Conservation (phyloP, 805 yeast species). For the Wickerhamomyces tratensis region DNA sequence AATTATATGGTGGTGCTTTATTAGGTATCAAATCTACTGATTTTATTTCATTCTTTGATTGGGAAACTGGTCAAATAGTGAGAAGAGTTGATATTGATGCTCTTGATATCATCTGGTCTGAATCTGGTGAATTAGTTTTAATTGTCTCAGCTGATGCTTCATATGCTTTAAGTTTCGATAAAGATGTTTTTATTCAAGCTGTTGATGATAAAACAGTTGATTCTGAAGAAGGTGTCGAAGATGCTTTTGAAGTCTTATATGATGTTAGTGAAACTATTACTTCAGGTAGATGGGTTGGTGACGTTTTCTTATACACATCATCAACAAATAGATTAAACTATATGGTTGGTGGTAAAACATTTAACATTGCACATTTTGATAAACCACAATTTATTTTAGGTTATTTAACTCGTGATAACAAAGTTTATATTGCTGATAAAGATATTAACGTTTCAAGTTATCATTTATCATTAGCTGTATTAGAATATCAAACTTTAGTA, state of each 20-base stretch:
- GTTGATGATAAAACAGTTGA: slow-evolving; percentile 46
- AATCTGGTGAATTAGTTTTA: slow-evolving; percentile 81
- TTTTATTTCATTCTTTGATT: slow-evolving; percentile 81
- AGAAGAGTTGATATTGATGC: slow-evolving; percentile 87
- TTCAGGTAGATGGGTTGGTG: slow-evolving; percentile 95
- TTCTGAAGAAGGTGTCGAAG: slow-evolving; percentile 84
- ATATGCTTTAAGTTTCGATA: slow-evolving; percentile 68
- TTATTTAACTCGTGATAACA: slow-evolving; percentile 83
- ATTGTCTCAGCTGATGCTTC: slow-evolving; percentile 63
- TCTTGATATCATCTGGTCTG: slow-evolving; percentile 80
- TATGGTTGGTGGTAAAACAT: slow-evolving; percentile 88
- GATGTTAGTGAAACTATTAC: slow-evolving; percentile 76
- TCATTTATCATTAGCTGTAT: slow-evolving; percentile 71
- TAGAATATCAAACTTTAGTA: slow-evolving; percentile 93
- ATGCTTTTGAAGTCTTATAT: slow-evolving; percentile 72
- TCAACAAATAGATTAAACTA: slow-evolving; percentile 82
- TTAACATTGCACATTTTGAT: slow-evolving; percentile 89
- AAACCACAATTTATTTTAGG: slow-evolving; percentile 81
- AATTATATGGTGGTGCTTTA: slow-evolving; percentile 81
- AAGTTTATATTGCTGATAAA: slow-evolving; percentile 85
- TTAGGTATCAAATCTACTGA: slow-evolving; percentile 80
- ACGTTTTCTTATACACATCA: slow-evolving; percentile 89
- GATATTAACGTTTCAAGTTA: slow-evolving; percentile 77
- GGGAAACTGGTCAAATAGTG: slow-evolving; percentile 82
- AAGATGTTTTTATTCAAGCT: slow-evolving; percentile 56